These are phyloP conservation scores for Amanita phalloides DNA, from an alignment of 768 basidiomycete species.

Conservation along the genomic window DNA sequence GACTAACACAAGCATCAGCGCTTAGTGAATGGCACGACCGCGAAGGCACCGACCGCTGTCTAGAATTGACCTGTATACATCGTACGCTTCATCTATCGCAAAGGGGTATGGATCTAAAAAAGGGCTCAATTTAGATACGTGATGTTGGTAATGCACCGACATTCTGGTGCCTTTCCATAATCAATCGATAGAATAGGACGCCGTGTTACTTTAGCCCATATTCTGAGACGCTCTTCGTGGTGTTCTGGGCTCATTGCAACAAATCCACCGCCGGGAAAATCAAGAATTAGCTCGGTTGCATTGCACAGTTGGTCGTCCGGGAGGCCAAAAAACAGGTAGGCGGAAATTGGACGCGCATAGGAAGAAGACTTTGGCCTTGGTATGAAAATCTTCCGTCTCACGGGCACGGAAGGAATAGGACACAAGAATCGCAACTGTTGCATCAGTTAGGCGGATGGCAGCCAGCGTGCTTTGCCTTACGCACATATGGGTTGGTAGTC, in stretches of 20 bases:
- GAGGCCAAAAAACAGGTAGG: slow-evolving; percentile 73
- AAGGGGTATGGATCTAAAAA: slow-evolving; percentile 88
- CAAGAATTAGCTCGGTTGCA: slow-evolving; percentile 76
- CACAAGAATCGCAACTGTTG: slow-evolving; percentile 59
- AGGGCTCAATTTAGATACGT: background rate
- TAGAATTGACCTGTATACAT: slow-evolving; percentile 72
- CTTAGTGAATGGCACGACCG: background rate
- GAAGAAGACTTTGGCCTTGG: slow-evolving; percentile 69
- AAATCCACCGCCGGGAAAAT: slow-evolving; percentile 95
- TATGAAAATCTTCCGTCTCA: slow-evolving; percentile 70
- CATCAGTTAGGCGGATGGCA: background rate
- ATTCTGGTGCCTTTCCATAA: slow-evolving; percentile 96
- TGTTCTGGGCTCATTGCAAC: slow-evolving; percentile 94
- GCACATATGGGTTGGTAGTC: slow-evolving; percentile 84
- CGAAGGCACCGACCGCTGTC: slow-evolving; percentile 41
- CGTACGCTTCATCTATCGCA: slow-evolving; percentile 91
- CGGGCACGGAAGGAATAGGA: slow-evolving; percentile 46
- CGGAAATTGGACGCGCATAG: slow-evolving; percentile 75
- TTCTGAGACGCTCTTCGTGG: slow-evolving; percentile 86
- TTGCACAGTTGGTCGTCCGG: slow-evolving; percentile 51
- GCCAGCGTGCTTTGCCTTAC: slow-evolving; percentile 10
- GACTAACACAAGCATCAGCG: slow-evolving; percentile 19
- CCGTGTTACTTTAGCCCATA: slow-evolving; percentile 74
- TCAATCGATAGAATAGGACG: slow-evolving; percentile 80
- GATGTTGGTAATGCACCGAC: slow-evolving; percentile 29